These are phyloP conservation scores for Sporobolomyces pararoseus DNA, from an alignment of 768 basidiomycete genomes.

Conservation along the genomic window DNA sequence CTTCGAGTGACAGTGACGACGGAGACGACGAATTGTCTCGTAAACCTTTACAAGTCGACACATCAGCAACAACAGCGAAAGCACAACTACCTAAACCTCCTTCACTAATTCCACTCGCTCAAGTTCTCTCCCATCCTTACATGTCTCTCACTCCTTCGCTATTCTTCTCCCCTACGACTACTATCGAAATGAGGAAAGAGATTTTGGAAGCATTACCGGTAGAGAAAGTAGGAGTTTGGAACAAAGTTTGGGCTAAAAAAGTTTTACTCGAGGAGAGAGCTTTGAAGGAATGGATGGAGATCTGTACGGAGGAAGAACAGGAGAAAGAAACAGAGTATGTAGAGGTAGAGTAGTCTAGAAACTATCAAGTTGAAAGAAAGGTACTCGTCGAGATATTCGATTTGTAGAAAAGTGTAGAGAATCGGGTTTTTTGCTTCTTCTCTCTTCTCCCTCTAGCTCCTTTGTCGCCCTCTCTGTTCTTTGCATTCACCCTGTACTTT, in stretches of 20 bases:
- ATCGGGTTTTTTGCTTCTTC: too few species aligned
- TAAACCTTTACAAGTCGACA: too few species aligned
- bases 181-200: slow-evolving; percentile 1
- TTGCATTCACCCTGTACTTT: too few species aligned
- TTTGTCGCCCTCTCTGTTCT: too few species aligned
- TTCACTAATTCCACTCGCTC: slow-evolving; percentile 17
- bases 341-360: background rate
- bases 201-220: slow-evolving; percentile 1
- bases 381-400: too few species aligned
- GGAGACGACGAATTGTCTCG: too few species aligned
- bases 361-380: too few species aligned
- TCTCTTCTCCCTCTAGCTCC: too few species aligned
- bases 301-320: background rate
- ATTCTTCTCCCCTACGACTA: slow-evolving; percentile 6
- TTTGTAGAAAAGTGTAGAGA: too few species aligned
- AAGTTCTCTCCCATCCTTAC: slow-evolving; percentile 18
- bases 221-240: slow-evolving; percentile 8
- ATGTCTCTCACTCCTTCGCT: slow-evolving; percentile 6
- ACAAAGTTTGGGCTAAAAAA: slow-evolving; percentile 14
- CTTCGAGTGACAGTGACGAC: too few species aligned
- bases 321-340: background rate
- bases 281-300: background rate
- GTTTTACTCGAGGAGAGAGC: background rate
- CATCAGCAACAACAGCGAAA: too few species aligned
- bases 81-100: too few species aligned